Evolutionary conservation across 2,329 filamentous ascomycete species (phyloP).

Genomic region (Pseudopithomyces chartarum): DNA sequence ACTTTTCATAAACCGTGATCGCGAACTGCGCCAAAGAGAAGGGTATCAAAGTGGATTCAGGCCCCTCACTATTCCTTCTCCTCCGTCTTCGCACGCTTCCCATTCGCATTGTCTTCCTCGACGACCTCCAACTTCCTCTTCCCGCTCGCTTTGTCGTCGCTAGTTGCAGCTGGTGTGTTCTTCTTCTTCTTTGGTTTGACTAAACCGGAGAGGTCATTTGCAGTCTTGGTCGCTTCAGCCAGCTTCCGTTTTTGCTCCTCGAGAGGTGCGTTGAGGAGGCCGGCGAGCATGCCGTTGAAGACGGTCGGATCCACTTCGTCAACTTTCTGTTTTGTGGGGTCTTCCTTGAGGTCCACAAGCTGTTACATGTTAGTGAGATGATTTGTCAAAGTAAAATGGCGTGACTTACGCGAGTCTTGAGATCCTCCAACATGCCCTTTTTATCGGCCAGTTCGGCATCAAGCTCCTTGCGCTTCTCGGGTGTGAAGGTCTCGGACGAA

Average conservation of each 20-base stretch:
- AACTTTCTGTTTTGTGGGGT: slow-evolving; percentile 52
- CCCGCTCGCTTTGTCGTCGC: slow-evolving; percentile 17
- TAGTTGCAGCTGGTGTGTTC: slow-evolving; percentile 22
- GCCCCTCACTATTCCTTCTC: slow-evolving; percentile 19
- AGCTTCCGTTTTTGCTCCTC: slow-evolving; percentile 66
- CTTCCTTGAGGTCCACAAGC: slow-evolving; percentile 71
- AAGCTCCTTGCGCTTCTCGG: slow-evolving; percentile 69
- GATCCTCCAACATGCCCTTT: slow-evolving; percentile 77
- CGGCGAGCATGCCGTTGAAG: slow-evolving; percentile 66
- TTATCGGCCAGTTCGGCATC: slow-evolving; percentile 67
- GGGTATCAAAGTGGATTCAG: background rate
- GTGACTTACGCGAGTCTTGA: slow-evolving; percentile 62
- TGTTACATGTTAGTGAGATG: slow-evolving; percentile 36
- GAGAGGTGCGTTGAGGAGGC: slow-evolving; percentile 65
- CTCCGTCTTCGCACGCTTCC: slow-evolving; percentile 42
- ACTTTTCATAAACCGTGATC: no score
- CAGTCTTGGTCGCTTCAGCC: slow-evolving; percentile 73
- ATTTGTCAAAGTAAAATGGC: background rate
- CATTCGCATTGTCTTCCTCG: slow-evolving; percentile 26
- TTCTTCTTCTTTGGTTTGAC: slow-evolving; percentile 72
- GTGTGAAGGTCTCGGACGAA: slow-evolving; percentile 50
- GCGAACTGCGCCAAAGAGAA: background rate
- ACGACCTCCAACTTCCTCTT: slow-evolving; percentile 42
- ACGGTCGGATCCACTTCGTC: slow-evolving; percentile 52
- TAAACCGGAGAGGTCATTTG: slow-evolving; percentile 74